These are phyloP conservation scores for Viola odorata DNA, from an alignment of 345 rosid species.

Conservation along the genomic window DNA sequence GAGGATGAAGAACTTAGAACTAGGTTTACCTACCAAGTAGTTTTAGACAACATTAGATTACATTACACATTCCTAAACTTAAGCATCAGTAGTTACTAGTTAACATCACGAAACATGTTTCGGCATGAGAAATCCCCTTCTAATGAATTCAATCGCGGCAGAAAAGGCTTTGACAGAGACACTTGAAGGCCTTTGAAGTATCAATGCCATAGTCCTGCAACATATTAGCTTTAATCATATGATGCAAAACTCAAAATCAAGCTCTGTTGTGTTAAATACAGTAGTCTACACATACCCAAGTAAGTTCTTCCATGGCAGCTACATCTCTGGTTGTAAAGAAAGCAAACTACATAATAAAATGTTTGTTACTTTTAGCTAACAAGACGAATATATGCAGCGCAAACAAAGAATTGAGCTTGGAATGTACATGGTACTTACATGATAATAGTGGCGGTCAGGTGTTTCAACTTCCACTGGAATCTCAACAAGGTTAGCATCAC, in stretches of 20 bases:
- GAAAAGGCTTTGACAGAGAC: not conserved
- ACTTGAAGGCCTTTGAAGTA: not conserved
- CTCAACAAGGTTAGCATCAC: conserved; percentile 70
- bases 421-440: conserved; percentile 41
- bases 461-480: conserved; percentile 81
- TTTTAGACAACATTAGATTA: too few species aligned
- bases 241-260: not conserved
- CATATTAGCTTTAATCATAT: not conserved
- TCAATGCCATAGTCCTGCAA: not conserved
- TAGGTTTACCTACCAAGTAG: too few species aligned
- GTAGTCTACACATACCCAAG: conserved; percentile 53
- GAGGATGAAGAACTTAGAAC: too few species aligned
- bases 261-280: not conserved
- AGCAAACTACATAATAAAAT: conserved; percentile 47
- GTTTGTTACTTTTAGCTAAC: too few species aligned
- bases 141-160: not conserved
- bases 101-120: too few species aligned
- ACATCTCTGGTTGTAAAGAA: conserved; percentile 60
- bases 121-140: too few species aligned
- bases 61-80: too few species aligned
- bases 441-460: conserved; percentile 67
- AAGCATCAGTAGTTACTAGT: too few species aligned
- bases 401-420: not conserved
- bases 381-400: not conserved
- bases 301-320: conserved; percentile 61